A percentile compares a stretch with the other conserved stretches of the same genome.
These are phyloP conservation scores for Arabis alpina DNA, from an alignment of 345 rosid species.

Conservation along the genomic window DNA sequence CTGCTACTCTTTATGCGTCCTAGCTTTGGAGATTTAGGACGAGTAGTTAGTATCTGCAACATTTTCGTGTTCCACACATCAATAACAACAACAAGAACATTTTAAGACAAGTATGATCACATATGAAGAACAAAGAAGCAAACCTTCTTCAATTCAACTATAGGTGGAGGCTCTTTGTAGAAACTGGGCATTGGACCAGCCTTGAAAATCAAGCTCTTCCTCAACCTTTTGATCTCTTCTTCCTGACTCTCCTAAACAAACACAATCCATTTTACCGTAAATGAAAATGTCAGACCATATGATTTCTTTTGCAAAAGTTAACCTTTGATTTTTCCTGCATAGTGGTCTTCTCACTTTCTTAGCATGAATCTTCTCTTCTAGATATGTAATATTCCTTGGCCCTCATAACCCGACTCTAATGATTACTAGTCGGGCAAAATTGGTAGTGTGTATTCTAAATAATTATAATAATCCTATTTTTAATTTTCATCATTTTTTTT, in stretches of 20 bases:
- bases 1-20: slow-evolving; percentile 73
- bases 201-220: slow-evolving; percentile 92
- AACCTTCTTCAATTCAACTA: slow-evolving; percentile 93
- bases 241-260: slow-evolving; percentile 81
- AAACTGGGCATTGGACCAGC: slow-evolving; percentile 96
- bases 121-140: slow-evolving; percentile 22
- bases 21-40: slow-evolving; percentile 88
- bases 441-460: no score
- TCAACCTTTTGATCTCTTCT: slow-evolving; percentile 84
- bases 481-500: no score
- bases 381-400: slow-evolving; percentile 3
- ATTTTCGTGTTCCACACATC: slow-evolving; percentile 8
- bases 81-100: neutral
- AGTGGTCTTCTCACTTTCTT: slow-evolving; percentile 71
- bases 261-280: slow-evolving; percentile 26
- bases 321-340: slow-evolving; percentile 96
- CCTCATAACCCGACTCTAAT: no score
- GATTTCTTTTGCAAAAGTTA: neutral
- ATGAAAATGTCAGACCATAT: slow-evolving; percentile 7
- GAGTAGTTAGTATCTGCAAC: slow-evolving; percentile 82
- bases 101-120: slow-evolving; percentile 9
- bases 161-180: slow-evolving; percentile 95
- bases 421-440: no score
- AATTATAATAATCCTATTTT: no score
- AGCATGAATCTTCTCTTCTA: slow-evolving; percentile 94